These are phyloP conservation scores for Aureobasidium sp. DNA, from an alignment of 2,329 filamentous ascomycete genomes.

Conservation along the genomic window DNA sequence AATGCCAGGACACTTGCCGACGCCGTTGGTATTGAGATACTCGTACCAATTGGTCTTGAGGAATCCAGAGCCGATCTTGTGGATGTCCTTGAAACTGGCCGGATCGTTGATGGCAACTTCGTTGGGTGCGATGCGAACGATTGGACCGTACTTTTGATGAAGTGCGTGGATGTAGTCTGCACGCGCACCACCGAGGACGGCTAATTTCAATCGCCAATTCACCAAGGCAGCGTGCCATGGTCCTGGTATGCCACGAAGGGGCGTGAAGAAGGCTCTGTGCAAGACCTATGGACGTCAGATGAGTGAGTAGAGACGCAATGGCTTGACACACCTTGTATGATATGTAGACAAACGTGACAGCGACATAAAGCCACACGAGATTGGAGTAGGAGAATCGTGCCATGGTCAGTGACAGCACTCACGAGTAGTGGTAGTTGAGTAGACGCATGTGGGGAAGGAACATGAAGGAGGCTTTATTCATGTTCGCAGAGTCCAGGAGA, in stretches of 20 bases:
- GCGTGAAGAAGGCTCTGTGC: slow-evolving; percentile 15
- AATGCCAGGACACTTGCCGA: slow-evolving; percentile 22
- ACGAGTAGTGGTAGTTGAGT: not conserved
- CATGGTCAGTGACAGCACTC: not conserved
- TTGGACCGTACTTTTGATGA: slow-evolving; percentile 28
- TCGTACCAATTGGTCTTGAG: slow-evolving; percentile 27
- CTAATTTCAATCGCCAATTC: slow-evolving; percentile 29
- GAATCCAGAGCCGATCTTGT: slow-evolving; percentile 25
- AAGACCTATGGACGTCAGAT: not conserved
- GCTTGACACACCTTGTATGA: not conserved
- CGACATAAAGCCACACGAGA: not conserved
- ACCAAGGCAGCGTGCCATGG: slow-evolving; percentile 24
- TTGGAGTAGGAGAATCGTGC: not conserved
- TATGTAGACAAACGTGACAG: not conserved
- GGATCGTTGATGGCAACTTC: slow-evolving; percentile 27
- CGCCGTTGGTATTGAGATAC: slow-evolving; percentile 17
- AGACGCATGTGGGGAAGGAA: not conserved
- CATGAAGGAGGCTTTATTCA: not conserved
- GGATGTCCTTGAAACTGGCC: slow-evolving; percentile 26
- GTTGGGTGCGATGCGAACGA: slow-evolving; percentile 26
- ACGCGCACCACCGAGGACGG: slow-evolving; percentile 32
- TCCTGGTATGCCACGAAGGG: slow-evolving; percentile 26
- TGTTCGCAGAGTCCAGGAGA: no score
- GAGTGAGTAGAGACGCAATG: not conserved
- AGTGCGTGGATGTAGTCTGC: slow-evolving; percentile 35